Evolutionary conservation across 257 asterid genomes (phyloP).

Genomic region (Buddleja alternifolia): DNA sequence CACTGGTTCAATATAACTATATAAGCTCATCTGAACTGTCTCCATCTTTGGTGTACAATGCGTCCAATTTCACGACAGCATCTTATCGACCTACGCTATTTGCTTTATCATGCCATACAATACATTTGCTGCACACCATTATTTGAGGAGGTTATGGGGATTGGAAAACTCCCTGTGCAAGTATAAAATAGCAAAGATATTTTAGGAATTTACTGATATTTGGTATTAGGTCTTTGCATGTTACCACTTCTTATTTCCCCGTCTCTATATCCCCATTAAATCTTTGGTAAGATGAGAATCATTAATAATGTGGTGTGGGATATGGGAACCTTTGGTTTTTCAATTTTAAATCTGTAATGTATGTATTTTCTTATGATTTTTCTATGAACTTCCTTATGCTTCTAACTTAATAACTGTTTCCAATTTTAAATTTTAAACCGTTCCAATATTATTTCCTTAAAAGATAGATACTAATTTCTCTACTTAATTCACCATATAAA

Average conservation of each 20-base stretch:
- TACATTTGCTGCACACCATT: too few relatives aligned
- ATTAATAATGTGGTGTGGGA: too few relatives aligned
- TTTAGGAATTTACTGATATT: not conserved
- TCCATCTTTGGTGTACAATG: not conserved
- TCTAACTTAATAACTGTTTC: not conserved
- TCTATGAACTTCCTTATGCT: not conserved
- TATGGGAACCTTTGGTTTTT: too few relatives aligned
- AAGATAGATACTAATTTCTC: not conserved
- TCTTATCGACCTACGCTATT: not conserved
- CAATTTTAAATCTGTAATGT: not conserved
- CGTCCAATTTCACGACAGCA: not conserved
- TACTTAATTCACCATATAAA: slow-evolving; percentile 15
- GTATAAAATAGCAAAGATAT: too few relatives aligned
- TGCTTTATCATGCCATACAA: not conserved
- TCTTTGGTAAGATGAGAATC: too few relatives aligned
- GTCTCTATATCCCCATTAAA: too few relatives aligned
- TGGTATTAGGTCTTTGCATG: too few relatives aligned
- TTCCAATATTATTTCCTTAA: not conserved
- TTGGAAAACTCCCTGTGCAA: too few relatives aligned
- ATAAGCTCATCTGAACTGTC: not conserved
- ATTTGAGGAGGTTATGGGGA: too few relatives aligned
- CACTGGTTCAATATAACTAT: not conserved
- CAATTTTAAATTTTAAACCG: not conserved
- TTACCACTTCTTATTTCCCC: too few relatives aligned
- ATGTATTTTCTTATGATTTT: not conserved